phyloP scores from a whole-genome alignment of 2,329 filamentous ascomycete species.

The Hypoxylon sp. region DNA sequence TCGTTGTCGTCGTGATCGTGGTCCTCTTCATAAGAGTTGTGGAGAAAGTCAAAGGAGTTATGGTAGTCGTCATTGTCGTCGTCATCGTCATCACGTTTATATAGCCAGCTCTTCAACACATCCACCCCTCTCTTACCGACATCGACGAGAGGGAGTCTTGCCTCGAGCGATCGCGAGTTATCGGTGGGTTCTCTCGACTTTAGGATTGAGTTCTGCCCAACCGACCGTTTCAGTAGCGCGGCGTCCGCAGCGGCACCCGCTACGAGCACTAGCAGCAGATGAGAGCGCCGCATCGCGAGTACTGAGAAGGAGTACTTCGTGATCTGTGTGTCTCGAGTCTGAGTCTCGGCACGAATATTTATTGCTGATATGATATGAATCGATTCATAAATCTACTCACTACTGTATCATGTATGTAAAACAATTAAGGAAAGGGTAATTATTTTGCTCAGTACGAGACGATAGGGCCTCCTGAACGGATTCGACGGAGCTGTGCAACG shows the following conservation, averaged over 20 bases:
- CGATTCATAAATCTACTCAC: slow-evolving; percentile 23
- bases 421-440: slow-evolving; percentile 18
- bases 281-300: slow-evolving; percentile 33
- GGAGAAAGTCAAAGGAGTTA: background rate
- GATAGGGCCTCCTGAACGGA: slow-evolving; percentile 23
- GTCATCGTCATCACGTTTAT: slow-evolving; percentile 17
- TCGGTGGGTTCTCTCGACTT: slow-evolving; percentile 22
- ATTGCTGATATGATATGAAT: slow-evolving; percentile 13
- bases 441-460: slow-evolving; percentile 3
- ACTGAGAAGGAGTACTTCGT: slow-evolving; percentile 4
- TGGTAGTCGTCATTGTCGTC: slow-evolving; percentile 1
- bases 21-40: slow-evolving; percentile 9
- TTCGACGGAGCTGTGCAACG: slow-evolving; percentile 25
- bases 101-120: background rate
- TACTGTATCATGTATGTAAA: slow-evolving; percentile 10
- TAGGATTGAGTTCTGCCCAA: slow-evolving; percentile 5
- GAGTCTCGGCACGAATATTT: slow-evolving; percentile 11
- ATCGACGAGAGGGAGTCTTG: slow-evolving; percentile 13
- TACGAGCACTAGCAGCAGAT: slow-evolving; percentile 33
- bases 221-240: slow-evolving; percentile 9
- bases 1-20: slow-evolving; percentile 13
- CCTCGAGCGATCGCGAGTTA: slow-evolving; percentile 15
- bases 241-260: slow-evolving; percentile 25
- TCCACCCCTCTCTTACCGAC: background rate
- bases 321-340: slow-evolving; percentile 14